Percentiles rank a stretch among this genome's conserved stretches.
phyloP scores from a whole-genome alignment of 2,329 filamentous ascomycete species.

The Venturia nashicola region DNA sequence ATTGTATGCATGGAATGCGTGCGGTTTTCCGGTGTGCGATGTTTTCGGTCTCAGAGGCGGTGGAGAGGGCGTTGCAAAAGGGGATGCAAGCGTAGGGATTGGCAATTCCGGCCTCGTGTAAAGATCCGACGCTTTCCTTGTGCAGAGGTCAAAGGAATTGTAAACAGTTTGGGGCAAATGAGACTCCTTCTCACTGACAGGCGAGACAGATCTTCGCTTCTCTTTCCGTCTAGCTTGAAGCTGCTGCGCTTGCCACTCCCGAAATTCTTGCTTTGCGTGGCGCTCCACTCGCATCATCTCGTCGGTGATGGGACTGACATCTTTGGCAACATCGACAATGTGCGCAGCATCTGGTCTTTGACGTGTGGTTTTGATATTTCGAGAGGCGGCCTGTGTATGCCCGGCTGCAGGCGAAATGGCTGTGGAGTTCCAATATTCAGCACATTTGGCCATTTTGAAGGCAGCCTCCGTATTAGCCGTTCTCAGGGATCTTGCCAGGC shows the following conservation, averaged over 20 bases:
- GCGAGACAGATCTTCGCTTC: background rate
- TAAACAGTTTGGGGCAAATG: background rate
- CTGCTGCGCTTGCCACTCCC: background rate
- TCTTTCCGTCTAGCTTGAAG: background rate
- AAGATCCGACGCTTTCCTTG: background rate
- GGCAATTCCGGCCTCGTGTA: background rate
- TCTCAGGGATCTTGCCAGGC: background rate
- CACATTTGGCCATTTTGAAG: background rate
- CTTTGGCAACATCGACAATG: background rate
- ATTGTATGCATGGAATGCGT: background rate
- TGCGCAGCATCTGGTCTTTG: background rate
- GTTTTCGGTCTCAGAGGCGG: background rate
- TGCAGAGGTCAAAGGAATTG: background rate
- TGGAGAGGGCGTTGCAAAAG: background rate
- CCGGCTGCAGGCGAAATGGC: background rate
- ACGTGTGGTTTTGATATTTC: background rate
- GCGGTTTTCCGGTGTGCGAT: background rate
- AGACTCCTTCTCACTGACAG: background rate
- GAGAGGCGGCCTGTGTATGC: background rate
- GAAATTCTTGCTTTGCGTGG: background rate
- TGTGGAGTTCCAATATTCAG: background rate
- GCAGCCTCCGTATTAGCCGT: background rate
- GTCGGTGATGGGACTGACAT: background rate
- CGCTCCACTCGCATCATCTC: background rate
- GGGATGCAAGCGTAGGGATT: background rate